These are phyloP conservation scores for Starmerella sp. DNA, from an alignment of 805 yeast genomes.

Conservation along the genomic window DNA sequence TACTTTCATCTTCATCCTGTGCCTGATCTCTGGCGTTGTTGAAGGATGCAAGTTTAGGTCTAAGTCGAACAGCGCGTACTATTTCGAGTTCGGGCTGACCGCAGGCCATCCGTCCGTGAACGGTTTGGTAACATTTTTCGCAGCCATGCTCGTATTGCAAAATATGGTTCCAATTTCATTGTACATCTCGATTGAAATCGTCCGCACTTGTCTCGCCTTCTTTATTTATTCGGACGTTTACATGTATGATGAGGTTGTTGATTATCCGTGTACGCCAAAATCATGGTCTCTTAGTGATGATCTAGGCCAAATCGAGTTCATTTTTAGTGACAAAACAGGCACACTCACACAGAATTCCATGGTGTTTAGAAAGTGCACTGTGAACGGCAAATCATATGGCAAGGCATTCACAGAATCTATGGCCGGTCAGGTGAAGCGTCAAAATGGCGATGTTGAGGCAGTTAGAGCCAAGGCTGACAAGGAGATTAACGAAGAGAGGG, in stretches of 20 bases:
- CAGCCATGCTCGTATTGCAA: slow-evolving; percentile 62
- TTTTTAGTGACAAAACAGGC: slow-evolving; percentile 77
- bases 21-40: slow-evolving; percentile 58
- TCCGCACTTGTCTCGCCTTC: slow-evolving; percentile 64
- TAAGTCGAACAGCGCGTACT: slow-evolving; percentile 36
- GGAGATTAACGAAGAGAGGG: slow-evolving; percentile 35
- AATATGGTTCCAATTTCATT: slow-evolving; percentile 70
- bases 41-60: slow-evolving; percentile 53
- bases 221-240: slow-evolving; percentile 60
- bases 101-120: slow-evolving; percentile 50
- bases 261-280: slow-evolving; percentile 69
- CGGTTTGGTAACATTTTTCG: slow-evolving; percentile 60
- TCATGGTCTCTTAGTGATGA: slow-evolving; percentile 79
- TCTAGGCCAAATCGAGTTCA: slow-evolving; percentile 71
- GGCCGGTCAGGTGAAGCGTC: slow-evolving; percentile 57
- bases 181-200: slow-evolving; percentile 66
- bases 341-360: slow-evolving; percentile 72
- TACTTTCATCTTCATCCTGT: slow-evolving; percentile 45
- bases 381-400: slow-evolving; percentile 58
- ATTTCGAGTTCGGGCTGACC: slow-evolving; percentile 51
- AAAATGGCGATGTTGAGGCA: slow-evolving; percentile 38
- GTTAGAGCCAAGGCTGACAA: slow-evolving; percentile 36
- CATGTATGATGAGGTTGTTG: slow-evolving; percentile 58
- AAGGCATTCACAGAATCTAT: slow-evolving; percentile 68
- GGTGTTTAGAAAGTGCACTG: slow-evolving; percentile 70